A percentile compares a stretch with the other conserved stretches of the same genome.
These are phyloP conservation scores for Eucalyptus regnans DNA, from an alignment of 345 rosid species.

Conservation along the genomic window DNA sequence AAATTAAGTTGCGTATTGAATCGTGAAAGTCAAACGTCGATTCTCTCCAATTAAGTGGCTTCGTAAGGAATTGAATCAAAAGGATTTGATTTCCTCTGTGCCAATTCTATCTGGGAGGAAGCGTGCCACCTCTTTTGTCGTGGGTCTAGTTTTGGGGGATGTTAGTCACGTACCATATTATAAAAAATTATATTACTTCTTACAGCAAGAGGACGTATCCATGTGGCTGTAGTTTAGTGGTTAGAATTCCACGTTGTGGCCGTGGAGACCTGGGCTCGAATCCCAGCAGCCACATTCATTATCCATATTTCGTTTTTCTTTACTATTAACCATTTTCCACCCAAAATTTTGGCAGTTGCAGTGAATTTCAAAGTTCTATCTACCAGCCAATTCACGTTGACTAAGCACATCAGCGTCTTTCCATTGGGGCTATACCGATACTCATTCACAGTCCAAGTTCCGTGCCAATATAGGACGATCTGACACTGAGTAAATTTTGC, in stretches of 20 bases:
- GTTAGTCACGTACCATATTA: background rate
- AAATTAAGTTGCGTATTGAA: no score
- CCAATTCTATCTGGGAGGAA: background rate
- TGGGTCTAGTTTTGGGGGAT: background rate
- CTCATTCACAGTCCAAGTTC: no score
- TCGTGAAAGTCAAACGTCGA: background rate
- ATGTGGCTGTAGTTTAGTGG: conserved; percentile 28
- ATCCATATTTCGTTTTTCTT: background rate
- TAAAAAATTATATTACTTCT: accelerated
- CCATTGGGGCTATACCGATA: background rate
- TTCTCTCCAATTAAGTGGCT: background rate
- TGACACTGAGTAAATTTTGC: no score
- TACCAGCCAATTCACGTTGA: background rate
- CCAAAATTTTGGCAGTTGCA: background rate
- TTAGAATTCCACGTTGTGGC: conserved; percentile 80
- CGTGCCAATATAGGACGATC: no score
- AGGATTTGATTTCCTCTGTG: background rate
- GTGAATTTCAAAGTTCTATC: background rate
- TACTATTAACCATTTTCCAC: background rate
- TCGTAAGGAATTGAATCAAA: background rate
- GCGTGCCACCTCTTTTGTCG: no score
- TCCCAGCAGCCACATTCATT: conserved; percentile 64
- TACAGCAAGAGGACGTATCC: accelerated
- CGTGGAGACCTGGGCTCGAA: conserved; percentile 92
- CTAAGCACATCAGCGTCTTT: background rate